Base-by-base conservation (phyloP, 2,329 filamentous ascomycete genomes). In the Elsinoe arachidis region DNA sequence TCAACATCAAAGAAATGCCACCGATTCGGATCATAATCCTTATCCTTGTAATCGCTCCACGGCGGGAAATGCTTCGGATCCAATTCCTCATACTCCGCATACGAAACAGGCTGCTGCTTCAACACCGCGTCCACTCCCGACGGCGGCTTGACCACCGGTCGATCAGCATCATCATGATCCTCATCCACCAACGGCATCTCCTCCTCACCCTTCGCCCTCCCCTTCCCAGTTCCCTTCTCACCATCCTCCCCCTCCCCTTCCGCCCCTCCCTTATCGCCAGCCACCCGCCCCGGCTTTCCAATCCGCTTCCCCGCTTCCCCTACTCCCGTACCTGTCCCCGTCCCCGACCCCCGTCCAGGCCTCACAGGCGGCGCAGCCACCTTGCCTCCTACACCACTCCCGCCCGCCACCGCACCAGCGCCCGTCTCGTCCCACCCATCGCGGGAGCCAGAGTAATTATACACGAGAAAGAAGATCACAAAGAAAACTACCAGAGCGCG, bases 1-100 rank as follows among this genome's bases (percentile, higher is more conserved):
- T 53, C 49, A 12, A 53, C 10, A 26, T 53, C 34, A 15, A 53
- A 53, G 49, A 53, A 53, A 53, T 53, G 49, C 49, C 49, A 53
- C 11, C 49, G 49, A 15, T 53, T 53, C 49, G 49, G 49, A 39
- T 53, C 49, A 19, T 53, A 53, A 15, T 53, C 49, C 21, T 53
- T 53, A 12, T 53, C 49, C 10, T 39, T 38, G 34, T 53, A 53
- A 15, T 53, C 49, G 12, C 15, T 38, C 49, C 49, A 53, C 6
- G 12, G 12, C 19, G 49, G 49, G 34, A 53, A 53, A 15, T 53
- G 49, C 33, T 38, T 35, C 17, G 49, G 49, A 37, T 53, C 49
- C 34, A 53, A 17, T 39, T 39, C 35, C 49, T 37, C 34, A 39
- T 53, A 53, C 30, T 53, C 34, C 33, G 26, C 33, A 21, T 53